phyloP scores from a whole-genome alignment of 805 yeast species.

The Pichia rugopelliculosa region DNA sequence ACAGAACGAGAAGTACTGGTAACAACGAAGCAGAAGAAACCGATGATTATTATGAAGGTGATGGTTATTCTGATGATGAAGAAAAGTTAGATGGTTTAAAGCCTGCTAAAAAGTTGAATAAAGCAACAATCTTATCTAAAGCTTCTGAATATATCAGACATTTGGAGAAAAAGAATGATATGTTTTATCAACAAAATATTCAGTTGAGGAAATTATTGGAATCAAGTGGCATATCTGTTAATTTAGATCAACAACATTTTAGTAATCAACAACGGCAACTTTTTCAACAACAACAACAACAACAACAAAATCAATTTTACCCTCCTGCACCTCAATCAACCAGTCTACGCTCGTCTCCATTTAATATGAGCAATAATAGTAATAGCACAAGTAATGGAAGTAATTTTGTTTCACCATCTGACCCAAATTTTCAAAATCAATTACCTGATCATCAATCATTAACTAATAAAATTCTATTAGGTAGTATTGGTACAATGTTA shows the following conservation, averaged over 20 bases:
- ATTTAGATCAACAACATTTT: constrained; percentile 4
- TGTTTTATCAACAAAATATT: constrained; percentile 41
- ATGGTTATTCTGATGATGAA: constrained; percentile 49
- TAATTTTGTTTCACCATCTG: constrained; percentile 11
- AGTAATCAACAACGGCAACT: constrained; percentile 2
- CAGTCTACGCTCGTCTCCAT: constrained; percentile 13
- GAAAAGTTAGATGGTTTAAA: constrained; percentile 60
- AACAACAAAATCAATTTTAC: constrained; percentile 6
- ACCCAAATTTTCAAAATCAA: constrained; percentile 6
- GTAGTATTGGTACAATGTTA: constrained; percentile 58
- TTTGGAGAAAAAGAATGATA: constrained; percentile 53
- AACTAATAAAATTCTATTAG: constrained; percentile 47
- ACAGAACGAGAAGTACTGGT: constrained; percentile 28
- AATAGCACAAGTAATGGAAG: constrained; percentile 11
- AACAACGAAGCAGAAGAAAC: constrained; percentile 33
- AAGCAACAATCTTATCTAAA: constrained; percentile 67
- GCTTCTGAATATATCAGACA: constrained; percentile 75
- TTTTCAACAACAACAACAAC: constrained; percentile 4
- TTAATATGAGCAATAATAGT: constrained; percentile 4
- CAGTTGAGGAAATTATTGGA: constrained; percentile 23
- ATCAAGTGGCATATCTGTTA: constrained; percentile 9
- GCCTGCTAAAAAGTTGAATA: constrained; percentile 71
- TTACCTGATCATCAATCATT: constrained; percentile 17
- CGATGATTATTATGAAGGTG: constrained; percentile 41
- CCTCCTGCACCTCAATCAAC: constrained; percentile 7